Percentiles rank a stretch among this genome's conserved stretches.
These are phyloP conservation scores for Mycena epipterygia DNA, from an alignment of 768 basidiomycete genomes.

Conservation along the genomic window DNA sequence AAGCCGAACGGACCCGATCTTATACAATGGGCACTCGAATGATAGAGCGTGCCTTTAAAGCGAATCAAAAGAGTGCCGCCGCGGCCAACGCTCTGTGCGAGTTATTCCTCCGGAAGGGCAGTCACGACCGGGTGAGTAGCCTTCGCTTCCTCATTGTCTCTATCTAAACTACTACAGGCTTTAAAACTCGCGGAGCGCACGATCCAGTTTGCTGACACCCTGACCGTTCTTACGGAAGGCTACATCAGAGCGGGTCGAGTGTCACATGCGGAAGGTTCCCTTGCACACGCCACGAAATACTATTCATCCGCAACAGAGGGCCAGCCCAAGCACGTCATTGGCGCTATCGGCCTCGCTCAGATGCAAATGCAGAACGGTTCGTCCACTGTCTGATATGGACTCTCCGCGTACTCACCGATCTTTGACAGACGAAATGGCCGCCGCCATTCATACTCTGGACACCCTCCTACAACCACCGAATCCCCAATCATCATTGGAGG, in stretches of 20 bases:
- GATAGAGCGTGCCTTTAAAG: conserved; percentile 85
- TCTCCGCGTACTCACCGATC: not conserved
- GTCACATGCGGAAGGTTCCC: conserved; percentile 77
- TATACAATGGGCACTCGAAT: conserved; percentile 77
- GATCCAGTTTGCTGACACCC: conserved; percentile 93
- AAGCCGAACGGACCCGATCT: conserved; percentile 71
- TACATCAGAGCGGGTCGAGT: conserved; percentile 88
- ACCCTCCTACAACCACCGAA: conserved; percentile 78
- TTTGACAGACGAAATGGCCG: conserved; percentile 79
- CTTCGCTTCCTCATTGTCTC: not conserved
- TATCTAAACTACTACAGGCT: conserved; percentile 62
- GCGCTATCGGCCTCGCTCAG: conserved; percentile 88
- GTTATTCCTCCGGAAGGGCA: conserved; percentile 80
- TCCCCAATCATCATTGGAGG: conserved; percentile 80
- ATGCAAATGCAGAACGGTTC: conserved; percentile 87
- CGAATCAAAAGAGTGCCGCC: conserved; percentile 81
- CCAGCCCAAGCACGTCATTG: conserved; percentile 80
- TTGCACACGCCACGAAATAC: conserved; percentile 76
- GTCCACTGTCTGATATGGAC: conserved; percentile 1
- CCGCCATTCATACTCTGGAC: conserved; percentile 89
- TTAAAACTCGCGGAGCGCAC: conserved; percentile 95
- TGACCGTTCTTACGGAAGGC: conserved; percentile 87
- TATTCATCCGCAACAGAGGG: conserved; percentile 77
- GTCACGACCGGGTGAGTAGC: conserved; percentile 66
- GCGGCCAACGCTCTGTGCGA: conserved; percentile 89